These are phyloP conservation scores for Stygiomarasmius scandens DNA, from an alignment of 1,284 basidiomycete genomes.

Conservation along the genomic window DNA sequence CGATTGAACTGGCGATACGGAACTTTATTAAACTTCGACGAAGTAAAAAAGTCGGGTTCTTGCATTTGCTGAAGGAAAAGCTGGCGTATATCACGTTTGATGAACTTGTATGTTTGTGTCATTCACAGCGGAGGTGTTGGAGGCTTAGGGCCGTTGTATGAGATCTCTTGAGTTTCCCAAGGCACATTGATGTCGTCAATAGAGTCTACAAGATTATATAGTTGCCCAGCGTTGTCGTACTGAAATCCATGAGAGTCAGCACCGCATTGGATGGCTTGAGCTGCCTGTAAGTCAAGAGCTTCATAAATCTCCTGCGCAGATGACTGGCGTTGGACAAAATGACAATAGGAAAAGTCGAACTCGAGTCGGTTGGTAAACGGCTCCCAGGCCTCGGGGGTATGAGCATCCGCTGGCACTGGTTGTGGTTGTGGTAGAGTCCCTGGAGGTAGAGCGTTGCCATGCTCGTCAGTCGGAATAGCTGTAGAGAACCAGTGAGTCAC, in stretches of 20 bases:
- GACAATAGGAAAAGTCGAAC: conserved; percentile 22
- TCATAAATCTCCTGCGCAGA: conserved; percentile 18
- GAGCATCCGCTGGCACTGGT: conserved; percentile 5
- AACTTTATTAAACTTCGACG: conserved; percentile 13
- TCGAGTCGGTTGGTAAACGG: conserved; percentile 14
- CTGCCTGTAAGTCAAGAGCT: conserved; percentile 20
- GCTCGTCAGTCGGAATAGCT: conserved; percentile 18
- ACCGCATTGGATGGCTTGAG: conserved; percentile 11
- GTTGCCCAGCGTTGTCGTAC: background rate
- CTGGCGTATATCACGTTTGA: conserved; percentile 15
- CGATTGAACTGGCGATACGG: conserved; percentile 24
- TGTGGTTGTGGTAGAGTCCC: background rate
- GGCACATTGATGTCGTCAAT: background rate
- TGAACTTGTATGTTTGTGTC: conserved; percentile 25
- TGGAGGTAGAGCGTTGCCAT: conserved; percentile 8
- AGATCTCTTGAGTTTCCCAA: background rate
- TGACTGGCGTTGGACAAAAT: conserved; percentile 19
- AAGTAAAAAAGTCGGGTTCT: conserved; percentile 19
- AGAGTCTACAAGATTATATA: background rate
- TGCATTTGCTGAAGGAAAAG: conserved; percentile 22
- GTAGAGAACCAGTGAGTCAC: conserved; percentile 15
- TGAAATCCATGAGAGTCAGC: conserved; percentile 14
- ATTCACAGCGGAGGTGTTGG: conserved; percentile 22
- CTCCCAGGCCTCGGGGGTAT: conserved; percentile 11
- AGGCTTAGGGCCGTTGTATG: background rate